Conservation (phyloP, 2,329 filamentous ascomycete species). For the Chrysoporthe austroafricana region DNA sequence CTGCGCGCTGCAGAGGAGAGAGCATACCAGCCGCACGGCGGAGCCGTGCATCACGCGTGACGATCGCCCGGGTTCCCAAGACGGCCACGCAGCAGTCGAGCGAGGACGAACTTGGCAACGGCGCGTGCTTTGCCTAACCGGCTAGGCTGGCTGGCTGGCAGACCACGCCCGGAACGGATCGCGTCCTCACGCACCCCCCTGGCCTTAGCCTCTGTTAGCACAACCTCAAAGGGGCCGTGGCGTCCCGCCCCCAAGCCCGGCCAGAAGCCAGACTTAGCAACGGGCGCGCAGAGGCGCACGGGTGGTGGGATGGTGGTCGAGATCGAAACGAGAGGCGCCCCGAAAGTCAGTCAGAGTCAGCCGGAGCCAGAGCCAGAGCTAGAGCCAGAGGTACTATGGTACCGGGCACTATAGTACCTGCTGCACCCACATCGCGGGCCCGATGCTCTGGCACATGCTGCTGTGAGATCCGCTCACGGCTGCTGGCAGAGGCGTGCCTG, state of each 20-base stretch:
- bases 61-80: not conserved
- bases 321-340: not conserved
- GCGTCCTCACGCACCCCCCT: constrained; percentile 13
- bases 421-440: not conserved
- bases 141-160: not conserved
- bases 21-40: not conserved
- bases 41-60: not conserved
- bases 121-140: not conserved
- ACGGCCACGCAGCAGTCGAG: constrained; percentile 1
- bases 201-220: constrained; percentile 12
- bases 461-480: not conserved
- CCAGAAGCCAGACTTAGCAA: not conserved
- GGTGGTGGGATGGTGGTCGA: not conserved
- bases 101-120: not conserved
- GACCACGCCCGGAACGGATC: constrained; percentile 11
- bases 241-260: too few species aligned
- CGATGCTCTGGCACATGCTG: not conserved
- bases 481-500: not conserved
- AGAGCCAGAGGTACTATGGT: not conserved
- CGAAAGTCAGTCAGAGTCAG: not conserved
- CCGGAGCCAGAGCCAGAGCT: not conserved
- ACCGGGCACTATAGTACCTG: too few species aligned
- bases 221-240: not conserved
- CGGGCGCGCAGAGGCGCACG: not conserved
- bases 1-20: not conserved